phyloP scores from a whole-genome alignment of 2,329 filamentous ascomycete species.

The Phialophora verrucosa region DNA sequence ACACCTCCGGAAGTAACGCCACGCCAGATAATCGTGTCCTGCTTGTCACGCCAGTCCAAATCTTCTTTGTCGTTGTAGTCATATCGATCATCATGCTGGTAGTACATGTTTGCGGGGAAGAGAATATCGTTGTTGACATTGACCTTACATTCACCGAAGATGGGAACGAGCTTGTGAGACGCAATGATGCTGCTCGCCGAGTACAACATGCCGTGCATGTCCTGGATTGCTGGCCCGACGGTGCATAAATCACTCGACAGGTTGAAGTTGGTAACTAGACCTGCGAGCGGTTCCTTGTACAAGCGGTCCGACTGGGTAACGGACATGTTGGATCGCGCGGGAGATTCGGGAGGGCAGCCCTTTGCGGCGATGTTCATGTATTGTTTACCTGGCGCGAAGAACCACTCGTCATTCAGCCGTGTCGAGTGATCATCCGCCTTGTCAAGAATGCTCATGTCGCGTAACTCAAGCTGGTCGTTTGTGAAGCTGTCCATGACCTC shows the following conservation, averaged over 20 bases:
- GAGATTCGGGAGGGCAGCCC: conserved; percentile 63
- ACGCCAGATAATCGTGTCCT: conserved; percentile 65
- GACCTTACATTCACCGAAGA: conserved; percentile 73
- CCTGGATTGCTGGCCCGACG: conserved; percentile 67
- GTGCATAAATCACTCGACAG: conserved; percentile 68
- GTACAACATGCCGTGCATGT: conserved; percentile 69
- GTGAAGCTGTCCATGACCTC: conserved; percentile 53
- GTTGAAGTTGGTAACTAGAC: conserved; percentile 68
- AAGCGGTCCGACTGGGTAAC: conserved; percentile 42
- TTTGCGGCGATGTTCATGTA: conserved; percentile 66
- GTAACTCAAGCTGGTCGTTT: conserved; percentile 47
- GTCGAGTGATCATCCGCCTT: conserved; percentile 33
- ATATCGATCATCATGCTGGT: conserved; percentile 64
- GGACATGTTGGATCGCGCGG: conserved; percentile 59
- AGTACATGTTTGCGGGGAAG: conserved; percentile 71
- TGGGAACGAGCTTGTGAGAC: conserved; percentile 64
- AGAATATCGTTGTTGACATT: conserved; percentile 73
- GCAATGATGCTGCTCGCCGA: conserved; percentile 63
- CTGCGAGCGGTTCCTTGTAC: conserved; percentile 55
- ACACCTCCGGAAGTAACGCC: conserved; percentile 68
- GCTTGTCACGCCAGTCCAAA: conserved; percentile 64
- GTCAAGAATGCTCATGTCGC: conserved; percentile 37
- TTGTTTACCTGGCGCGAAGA: conserved; percentile 50
- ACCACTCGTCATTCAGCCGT: conserved; percentile 56
- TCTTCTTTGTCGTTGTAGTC: conserved; percentile 63